Conservation (phyloP, 192 early-diverging fungal genomes). For the Backusella circina region DNA sequence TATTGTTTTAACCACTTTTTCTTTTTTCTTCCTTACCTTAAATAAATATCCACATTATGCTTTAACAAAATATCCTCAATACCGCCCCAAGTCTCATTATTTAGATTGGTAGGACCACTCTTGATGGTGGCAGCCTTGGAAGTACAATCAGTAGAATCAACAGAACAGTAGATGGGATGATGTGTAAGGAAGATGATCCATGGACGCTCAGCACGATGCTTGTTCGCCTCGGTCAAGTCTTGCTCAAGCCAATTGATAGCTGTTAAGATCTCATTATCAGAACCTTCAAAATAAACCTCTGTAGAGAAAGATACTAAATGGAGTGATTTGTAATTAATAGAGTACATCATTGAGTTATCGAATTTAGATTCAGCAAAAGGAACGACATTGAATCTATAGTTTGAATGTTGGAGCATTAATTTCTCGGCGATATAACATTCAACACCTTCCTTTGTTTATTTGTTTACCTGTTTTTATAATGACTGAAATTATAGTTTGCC, state of each 20-base stretch:
- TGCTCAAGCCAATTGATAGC: constrained; percentile 28
- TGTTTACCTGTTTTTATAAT: constrained; percentile 32
- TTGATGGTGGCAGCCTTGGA: constrained; percentile 14
- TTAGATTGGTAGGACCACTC: neutral
- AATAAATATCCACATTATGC: constrained; percentile 24
- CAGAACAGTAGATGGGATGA: constrained; percentile 25
- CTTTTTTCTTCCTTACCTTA: neutral
- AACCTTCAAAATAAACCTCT: constrained; percentile 24
- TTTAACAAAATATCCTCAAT: constrained; percentile 17
- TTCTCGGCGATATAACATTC: neutral
- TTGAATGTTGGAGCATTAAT: neutral
- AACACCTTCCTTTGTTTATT: neutral
- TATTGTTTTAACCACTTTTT: neutral
- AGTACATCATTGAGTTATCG: constrained; percentile 22
- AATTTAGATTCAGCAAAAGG: constrained; percentile 26
- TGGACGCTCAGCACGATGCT: constrained; percentile 21
- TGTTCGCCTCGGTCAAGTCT: constrained; percentile 23
- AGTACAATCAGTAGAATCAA: constrained; percentile 5
- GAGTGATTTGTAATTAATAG: constrained; percentile 29
- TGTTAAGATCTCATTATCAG: constrained; percentile 8
- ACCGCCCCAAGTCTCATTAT: neutral
- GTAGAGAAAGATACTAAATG: constrained; percentile 31
- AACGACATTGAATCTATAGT: constrained; percentile 25
- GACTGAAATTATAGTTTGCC: constrained; percentile 28
- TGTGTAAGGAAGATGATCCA: constrained; percentile 31